Evolutionary conservation across 768 basidiomycete species (phyloP).

Genomic region (Tylopilus sp.): DNA sequence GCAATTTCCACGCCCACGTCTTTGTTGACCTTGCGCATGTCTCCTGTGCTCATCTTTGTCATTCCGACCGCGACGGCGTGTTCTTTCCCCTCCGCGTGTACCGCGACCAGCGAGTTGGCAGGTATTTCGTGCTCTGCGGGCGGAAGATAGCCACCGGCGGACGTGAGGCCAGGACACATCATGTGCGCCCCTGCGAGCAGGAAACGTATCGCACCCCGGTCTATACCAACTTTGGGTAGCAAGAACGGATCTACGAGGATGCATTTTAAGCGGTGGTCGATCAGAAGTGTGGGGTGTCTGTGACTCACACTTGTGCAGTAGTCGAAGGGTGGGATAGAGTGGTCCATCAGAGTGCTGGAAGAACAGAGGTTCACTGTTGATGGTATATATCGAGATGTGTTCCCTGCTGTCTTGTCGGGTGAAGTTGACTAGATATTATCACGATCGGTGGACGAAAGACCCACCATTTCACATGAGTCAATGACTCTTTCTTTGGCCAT

Average conservation of each 20-base stretch:
- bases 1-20: constrained; percentile 85
- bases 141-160: constrained; percentile 84
- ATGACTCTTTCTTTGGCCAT: constrained; percentile 98
- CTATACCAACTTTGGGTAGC: constrained; percentile 83
- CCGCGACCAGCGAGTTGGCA: constrained; percentile 77
- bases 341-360: constrained; percentile 98
- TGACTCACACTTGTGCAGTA: constrained; percentile 87
- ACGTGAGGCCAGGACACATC: constrained; percentile 98
- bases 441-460: constrained; percentile 8
- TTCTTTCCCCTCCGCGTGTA: constrained; percentile 95
- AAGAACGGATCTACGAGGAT: constrained; percentile 77
- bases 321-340: constrained; percentile 80
- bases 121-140: constrained; percentile 63
- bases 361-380: constrained; percentile 83
- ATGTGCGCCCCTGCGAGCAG: constrained; percentile 90
- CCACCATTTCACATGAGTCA: constrained; percentile 90
- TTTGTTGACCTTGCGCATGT: constrained; percentile 88
- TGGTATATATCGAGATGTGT: constrained; percentile 88
- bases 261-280: not conserved
- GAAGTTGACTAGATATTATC: constrained; percentile 13
- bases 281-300: not conserved
- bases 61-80: constrained; percentile 85
- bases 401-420: constrained; percentile 69
- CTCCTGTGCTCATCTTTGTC: constrained; percentile 79
- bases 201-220: constrained; percentile 97